phyloP scores from a whole-genome alignment of 1,284 basidiomycete species.

The Cronartium ribicola region DNA sequence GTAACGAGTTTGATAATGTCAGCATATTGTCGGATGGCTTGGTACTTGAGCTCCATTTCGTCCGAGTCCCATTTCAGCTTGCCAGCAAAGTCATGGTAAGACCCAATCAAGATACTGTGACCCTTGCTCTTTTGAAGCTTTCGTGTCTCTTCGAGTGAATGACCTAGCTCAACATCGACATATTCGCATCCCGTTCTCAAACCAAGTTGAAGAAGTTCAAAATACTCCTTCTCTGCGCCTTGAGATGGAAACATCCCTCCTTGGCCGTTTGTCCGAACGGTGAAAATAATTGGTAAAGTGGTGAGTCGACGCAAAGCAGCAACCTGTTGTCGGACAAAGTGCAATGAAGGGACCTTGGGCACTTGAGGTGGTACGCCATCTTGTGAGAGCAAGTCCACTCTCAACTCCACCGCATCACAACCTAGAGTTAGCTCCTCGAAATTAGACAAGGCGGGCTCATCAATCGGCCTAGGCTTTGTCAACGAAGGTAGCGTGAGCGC shows the following conservation, averaged over 20 bases:
- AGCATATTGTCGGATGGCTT: conserved; percentile 54
- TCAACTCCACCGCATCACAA: conserved; percentile 84
- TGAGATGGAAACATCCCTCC: conserved; percentile 87
- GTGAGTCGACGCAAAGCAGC: conserved; percentile 72
- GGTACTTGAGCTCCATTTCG: conserved; percentile 60
- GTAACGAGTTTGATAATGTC: conserved; percentile 92
- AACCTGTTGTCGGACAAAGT: conserved; percentile 78
- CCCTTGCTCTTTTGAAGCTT: conserved; percentile 66
- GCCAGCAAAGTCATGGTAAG: conserved; percentile 91
- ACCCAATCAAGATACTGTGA: conserved; percentile 74
- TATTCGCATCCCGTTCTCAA: conserved; percentile 84
- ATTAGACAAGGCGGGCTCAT: conserved; percentile 61
- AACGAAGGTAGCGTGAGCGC: conserved; percentile 82
- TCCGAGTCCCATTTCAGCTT: conserved; percentile 73
- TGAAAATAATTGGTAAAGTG: conserved; percentile 82
- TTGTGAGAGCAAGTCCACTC: conserved; percentile 79
- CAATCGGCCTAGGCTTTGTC: conserved; percentile 53
- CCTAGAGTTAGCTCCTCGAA: conserved; percentile 74
- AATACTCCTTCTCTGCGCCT: conserved; percentile 64
- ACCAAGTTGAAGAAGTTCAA: conserved; percentile 72
- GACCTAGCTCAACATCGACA: conserved; percentile 81
- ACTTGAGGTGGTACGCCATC: conserved; percentile 53
- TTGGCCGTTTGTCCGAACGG: conserved; percentile 79
- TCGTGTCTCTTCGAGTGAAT: conserved; percentile 63
- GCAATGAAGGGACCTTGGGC: conserved; percentile 63